Conservation (phyloP, 1,139 yeast species). For the Geotrichum citri-aurantii region DNA sequence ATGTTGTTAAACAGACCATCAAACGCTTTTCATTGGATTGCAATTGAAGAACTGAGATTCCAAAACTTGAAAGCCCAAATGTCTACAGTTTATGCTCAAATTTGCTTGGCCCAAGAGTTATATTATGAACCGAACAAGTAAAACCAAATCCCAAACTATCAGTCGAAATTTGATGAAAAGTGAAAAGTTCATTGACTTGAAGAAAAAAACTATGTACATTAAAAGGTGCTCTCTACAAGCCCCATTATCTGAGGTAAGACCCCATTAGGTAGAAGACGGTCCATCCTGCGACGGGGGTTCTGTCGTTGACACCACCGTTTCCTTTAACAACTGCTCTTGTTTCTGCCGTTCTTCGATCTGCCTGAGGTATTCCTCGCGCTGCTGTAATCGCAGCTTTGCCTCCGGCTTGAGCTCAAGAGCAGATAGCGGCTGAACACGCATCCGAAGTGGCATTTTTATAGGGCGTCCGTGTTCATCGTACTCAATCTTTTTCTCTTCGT, state of each 20-base stretch:
- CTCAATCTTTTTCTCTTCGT: constrained; percentile 22
- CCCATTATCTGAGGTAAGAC: background rate
- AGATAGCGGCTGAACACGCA: constrained; percentile 34
- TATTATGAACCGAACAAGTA: no score
- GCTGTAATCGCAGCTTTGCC: constrained; percentile 22
- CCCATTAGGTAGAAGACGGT: background rate
- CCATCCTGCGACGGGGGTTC: background rate
- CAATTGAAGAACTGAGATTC: no score
- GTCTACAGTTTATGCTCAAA: no score
- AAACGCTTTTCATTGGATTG: no score
- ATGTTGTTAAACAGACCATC: no score
- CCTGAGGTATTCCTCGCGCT: constrained; percentile 10
- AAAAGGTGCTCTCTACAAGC: background rate
- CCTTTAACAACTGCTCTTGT: background rate
- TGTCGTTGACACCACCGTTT: background rate
- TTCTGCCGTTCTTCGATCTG: background rate
- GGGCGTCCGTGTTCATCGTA: constrained; percentile 27
- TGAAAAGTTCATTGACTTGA: background rate
- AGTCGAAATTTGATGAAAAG: background rate
- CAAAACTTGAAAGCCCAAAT: no score
- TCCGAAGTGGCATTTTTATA: constrained; percentile 30
- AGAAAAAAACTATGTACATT: background rate
- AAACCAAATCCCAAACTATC: no score
- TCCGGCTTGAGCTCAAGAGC: constrained; percentile 38
- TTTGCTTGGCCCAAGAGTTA: no score